Evolutionary conservation across 1,139 yeast genomes (phyloP), one percentile per base, ranked within the genome.

Genomic region (Meyerozyma guilliermondii): DNA sequence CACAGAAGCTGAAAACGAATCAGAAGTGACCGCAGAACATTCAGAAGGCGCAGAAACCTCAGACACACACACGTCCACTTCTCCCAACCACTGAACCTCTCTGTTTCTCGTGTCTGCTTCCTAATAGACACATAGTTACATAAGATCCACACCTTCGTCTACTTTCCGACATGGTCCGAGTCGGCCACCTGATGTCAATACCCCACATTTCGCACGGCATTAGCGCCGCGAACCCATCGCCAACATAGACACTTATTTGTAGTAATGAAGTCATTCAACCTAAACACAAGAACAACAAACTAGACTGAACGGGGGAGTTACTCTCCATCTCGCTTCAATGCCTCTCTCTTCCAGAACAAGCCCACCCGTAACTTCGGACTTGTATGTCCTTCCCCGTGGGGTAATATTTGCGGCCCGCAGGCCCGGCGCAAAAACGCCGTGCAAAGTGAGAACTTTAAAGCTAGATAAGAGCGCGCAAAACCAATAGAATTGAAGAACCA

Each of bases 301-400:
- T n/a, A n/a, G 28, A 13, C 28, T 11, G 13, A 26, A 26, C 28
- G 5, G 28, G 7, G 13, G 7, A 11, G 13, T 4, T 3, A 11
- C 13, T 26, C 5, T 26, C 11, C 28, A 26, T 6, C n/a, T n/a
- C n/a, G n/a, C n/a, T 23, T 26, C 7, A 26, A 3, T 26, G 28
- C 11, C 28, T 26, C 11, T 26, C 13, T n/a, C 11, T 5, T 10
- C 13, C 5, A 7, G 11, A 26, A 5, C 5, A 26, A 26, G 6
- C 22, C 7, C 28, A 3, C 4, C 11, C 11, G 14, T 11, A 14
- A 3, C 34, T 9, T 13, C 36, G 36, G 36, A 33, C 14, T 33
- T 33, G 11, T 33, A 33, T 17, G 24, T 33, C 36, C 23, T 33
- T 33, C 36, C 36, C 36, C 36, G 24, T 20, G 36, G 36, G 36